phyloP scores from a whole-genome alignment of 2,329 filamentous ascomycete genomes.

The Coleophoma eucalyptorum region DNA sequence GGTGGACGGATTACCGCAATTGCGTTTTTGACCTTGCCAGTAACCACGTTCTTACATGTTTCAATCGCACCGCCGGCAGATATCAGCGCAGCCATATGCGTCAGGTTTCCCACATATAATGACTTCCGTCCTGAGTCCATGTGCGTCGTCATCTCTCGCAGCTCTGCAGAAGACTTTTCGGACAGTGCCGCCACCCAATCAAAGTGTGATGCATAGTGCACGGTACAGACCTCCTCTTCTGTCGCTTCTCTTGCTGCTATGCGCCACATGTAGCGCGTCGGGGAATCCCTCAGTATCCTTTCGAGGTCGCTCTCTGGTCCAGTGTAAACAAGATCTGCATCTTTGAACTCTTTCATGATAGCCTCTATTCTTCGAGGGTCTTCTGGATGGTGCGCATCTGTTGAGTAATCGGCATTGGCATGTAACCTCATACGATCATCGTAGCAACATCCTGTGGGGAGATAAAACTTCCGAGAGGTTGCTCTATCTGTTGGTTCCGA shows the following conservation, averaged over 20 bases:
- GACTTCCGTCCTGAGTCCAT: constrained; percentile 68
- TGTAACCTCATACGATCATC: constrained; percentile 96
- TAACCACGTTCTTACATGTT: constrained; percentile 86
- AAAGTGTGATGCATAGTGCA: constrained; percentile 76
- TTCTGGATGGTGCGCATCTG: constrained; percentile 83
- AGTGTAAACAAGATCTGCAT: constrained; percentile 70
- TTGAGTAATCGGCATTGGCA: constrained; percentile 74
- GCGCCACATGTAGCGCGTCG: constrained; percentile 65
- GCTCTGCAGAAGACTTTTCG: constrained; percentile 53
- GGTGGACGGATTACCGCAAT: constrained; percentile 94
- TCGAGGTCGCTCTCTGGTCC: constrained; percentile 52
- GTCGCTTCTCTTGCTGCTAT: constrained; percentile 78
- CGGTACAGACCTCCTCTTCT: constrained; percentile 72
- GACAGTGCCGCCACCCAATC: constrained; percentile 66
- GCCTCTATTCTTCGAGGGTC: constrained; percentile 89
- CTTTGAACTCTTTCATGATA: constrained; percentile 86
- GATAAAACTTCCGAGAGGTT: constrained; percentile 10
- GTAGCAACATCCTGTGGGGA: constrained; percentile 79
- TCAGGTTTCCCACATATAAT: constrained; percentile 79
- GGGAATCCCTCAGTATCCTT: constrained; percentile 46
- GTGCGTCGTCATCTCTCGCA: constrained; percentile 61
- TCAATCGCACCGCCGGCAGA: constrained; percentile 94
- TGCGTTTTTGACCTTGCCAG: constrained; percentile 82
- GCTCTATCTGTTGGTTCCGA: constrained; percentile 10
- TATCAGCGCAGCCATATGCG: constrained; percentile 74